Base-by-base conservation (phyloP, 2,329 filamentous ascomycete genomes). In the Trichocomaceae sp. region DNA sequence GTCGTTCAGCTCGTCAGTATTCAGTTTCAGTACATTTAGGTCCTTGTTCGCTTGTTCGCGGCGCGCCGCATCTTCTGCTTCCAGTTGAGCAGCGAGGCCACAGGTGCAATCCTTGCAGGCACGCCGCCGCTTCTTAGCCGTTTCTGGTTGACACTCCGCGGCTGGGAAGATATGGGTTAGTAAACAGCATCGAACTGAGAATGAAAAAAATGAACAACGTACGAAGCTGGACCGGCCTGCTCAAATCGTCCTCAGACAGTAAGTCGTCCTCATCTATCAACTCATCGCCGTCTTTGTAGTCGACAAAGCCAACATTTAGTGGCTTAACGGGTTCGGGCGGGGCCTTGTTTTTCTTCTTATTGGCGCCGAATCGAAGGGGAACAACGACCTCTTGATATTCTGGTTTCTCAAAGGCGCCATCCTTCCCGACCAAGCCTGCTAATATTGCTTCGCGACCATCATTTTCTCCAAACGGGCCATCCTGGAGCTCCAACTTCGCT, bases 51-150 rank as follows among this genome's bases (percentile, higher is more conserved):
- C 87, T 20, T 79, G 75, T 7, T 76, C 74, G 55, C 89, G 81
- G 65, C 83, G 84, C 7, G 79, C 79, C 44, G 77, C 78, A 71
- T 97, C 93, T 76, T 97, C 90, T n/a, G 85, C 86, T 63, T 90
- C 87, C 50, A 97, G 74, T 58, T 86, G 84, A 69, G 93, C 83
- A 22, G 91, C 90, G 23, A 99, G 83, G 50, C 93, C 93, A 68
- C 93, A 99, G 8, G 88, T 92, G 77, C 93, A 99, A 77, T 99
- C 93, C 75, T 99, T 97, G 79, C 93, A 99, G 56, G 93, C 90
- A 59, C 91, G 85, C 54, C 92, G 86, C 63, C 92, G 85, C 77
- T 95, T 95, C 77, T 95, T 95, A 56, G 88, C 90, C 45, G 85
- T 80, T 74, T 93, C 89, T 47, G 92, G 91, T 57, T 85, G 83